Evolutionary conservation across 805 yeast species (phyloP).

Genomic region (Candida stauntonica): DNA sequence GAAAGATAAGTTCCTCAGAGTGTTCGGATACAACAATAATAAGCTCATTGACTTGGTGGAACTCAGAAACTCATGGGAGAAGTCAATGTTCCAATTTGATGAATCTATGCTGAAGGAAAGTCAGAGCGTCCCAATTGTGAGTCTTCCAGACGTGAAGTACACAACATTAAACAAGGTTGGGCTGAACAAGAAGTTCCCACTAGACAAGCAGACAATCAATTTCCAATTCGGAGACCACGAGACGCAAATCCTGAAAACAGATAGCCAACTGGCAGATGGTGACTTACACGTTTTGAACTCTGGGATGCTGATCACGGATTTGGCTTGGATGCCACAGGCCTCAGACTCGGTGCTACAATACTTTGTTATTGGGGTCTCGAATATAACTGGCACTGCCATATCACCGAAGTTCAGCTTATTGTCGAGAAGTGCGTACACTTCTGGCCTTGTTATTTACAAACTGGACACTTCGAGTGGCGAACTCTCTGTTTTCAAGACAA

Average conservation of each 20-base stretch:
- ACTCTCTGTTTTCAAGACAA: slow-evolving; percentile 29
- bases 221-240: slow-evolving; percentile 21
- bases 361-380: slow-evolving; percentile 48
- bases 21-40: slow-evolving; percentile 47
- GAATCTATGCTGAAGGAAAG: slow-evolving; percentile 25
- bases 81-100: slow-evolving; percentile 39
- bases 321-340: slow-evolving; percentile 45
- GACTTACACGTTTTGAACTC: slow-evolving; percentile 40
- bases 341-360: slow-evolving; percentile 31
- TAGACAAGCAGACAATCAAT: slow-evolving; percentile 7
- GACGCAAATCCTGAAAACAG: slow-evolving; percentile 10
- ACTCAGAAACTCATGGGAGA: slow-evolving; percentile 48
- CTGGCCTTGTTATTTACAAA: slow-evolving; percentile 45
- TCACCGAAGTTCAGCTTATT: slow-evolving; percentile 27
- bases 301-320: slow-evolving; percentile 49
- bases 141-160: slow-evolving; percentile 14
- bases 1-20: slow-evolving; percentile 37
- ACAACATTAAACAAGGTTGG: slow-evolving; percentile 22
- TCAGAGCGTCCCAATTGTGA: slow-evolving; percentile 6
- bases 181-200: slow-evolving; percentile 26
- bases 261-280: slow-evolving; percentile 22
- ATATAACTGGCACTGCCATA: slow-evolving; percentile 28
- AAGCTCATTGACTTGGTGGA: slow-evolving; percentile 39
- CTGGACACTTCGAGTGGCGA: slow-evolving; percentile 29
- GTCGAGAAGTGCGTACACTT: slow-evolving; percentile 27